Evolutionary conservation across 2,329 filamentous ascomycete species (phyloP).

Genomic region (Pestalotiopsis sp.): DNA sequence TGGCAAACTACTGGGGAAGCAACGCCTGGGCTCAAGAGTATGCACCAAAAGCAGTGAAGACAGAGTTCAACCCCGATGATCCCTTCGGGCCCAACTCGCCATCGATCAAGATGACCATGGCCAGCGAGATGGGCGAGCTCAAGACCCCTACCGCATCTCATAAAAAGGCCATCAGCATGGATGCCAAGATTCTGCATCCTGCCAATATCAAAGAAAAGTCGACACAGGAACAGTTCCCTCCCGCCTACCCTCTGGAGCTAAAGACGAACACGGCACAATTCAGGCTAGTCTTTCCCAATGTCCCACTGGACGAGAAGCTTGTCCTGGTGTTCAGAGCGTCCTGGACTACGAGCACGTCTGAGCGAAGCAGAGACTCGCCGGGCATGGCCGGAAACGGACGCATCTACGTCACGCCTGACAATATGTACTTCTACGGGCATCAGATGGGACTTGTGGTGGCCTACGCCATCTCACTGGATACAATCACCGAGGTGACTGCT

Average conservation of each 20-base stretch:
- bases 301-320: conserved; percentile 76
- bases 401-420: conserved; percentile 83
- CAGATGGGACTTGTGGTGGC: conserved; percentile 89
- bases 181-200: conserved; percentile 33
- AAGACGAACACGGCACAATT: conserved; percentile 92
- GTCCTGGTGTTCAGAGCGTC: conserved; percentile 91
- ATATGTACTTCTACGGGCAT: conserved; percentile 96
- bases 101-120: conserved; percentile 33
- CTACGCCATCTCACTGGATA: conserved; percentile 73
- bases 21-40: conserved; percentile 65
- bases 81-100: conserved; percentile 40
- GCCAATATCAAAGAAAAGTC: conserved; percentile 30
- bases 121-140: conserved; percentile 27
- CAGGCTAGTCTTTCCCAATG: conserved; percentile 83
- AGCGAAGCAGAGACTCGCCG: conserved; percentile 43
- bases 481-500: conserved; percentile 85
- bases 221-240: conserved; percentile 62
- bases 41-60: conserved; percentile 23
- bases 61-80: conserved; percentile 30
- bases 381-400: conserved; percentile 70
- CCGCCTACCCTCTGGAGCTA: conserved; percentile 79
- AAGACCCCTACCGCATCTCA: conserved; percentile 33
- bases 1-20: conserved; percentile 94
- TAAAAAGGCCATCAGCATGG: conserved; percentile 48
- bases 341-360: conserved; percentile 65